Evolutionary conservation across 495 filamentous ascomycete genomes (phyloP).

Genomic region (Aspergillus avenaceus): DNA sequence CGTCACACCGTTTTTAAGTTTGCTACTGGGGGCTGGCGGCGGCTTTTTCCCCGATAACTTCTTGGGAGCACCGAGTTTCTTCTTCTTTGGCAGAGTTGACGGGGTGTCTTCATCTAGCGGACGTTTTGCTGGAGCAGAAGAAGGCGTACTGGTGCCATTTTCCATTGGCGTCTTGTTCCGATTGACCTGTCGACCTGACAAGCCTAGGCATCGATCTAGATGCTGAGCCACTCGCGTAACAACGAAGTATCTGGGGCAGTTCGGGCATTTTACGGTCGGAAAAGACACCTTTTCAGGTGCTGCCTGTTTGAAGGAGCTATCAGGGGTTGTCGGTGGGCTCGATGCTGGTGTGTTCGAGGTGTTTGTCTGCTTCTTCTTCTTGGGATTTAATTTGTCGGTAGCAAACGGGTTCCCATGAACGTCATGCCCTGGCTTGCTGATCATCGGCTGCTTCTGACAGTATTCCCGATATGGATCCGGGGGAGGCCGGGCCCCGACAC

Average conservation of each 20-base stretch:
- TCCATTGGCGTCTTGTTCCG: conserved; percentile 45
- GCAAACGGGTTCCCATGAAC: conserved; percentile 78
- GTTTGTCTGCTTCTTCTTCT: conserved; percentile 45
- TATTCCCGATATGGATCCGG: conserved; percentile 60
- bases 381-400: conserved; percentile 51
- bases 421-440: conserved; percentile 69
- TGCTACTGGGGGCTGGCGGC: conserved; percentile 32
- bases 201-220: conserved; percentile 75
- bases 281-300: conserved; percentile 56
- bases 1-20: conserved; percentile 37
- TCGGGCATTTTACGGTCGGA: conserved; percentile 68
- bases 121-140: conserved; percentile 35
- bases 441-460: conserved; percentile 72
- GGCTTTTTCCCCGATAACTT: conserved; percentile 38
- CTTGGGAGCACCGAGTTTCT: conserved; percentile 39
- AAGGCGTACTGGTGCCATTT: conserved; percentile 32
- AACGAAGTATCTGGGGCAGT: conserved; percentile 56
- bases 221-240: conserved; percentile 66
- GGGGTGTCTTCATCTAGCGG: conserved; percentile 37
- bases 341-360: conserved; percentile 53
- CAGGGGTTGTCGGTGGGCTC: conserved; percentile 38
- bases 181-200: conserved; percentile 64
- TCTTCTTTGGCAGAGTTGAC: conserved; percentile 40
- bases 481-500: conserved; percentile 54
- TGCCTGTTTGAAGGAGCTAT: conserved; percentile 33